phyloP scores from a whole-genome alignment of 768 basidiomycete species.

The Suillus variegatus region DNA sequence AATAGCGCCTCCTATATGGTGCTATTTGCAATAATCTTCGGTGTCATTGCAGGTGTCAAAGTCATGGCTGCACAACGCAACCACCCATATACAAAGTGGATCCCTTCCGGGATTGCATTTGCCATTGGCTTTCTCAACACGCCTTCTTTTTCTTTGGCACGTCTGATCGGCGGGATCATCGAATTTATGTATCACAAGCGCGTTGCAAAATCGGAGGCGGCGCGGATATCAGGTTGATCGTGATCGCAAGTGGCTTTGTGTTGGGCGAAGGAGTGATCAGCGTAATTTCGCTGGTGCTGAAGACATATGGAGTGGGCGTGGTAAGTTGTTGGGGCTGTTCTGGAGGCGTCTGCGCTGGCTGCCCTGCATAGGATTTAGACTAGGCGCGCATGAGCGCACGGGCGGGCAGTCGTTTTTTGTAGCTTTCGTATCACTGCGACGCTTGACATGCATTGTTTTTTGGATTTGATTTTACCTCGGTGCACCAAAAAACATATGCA shows the following conservation, averaged over 20 bases:
- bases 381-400: too few species aligned
- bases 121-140: slow-evolving; percentile 96
- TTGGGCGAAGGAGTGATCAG: slow-evolving; percentile 93
- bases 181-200: slow-evolving; percentile 69
- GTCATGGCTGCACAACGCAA: slow-evolving; percentile 52
- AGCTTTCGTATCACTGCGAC: neutral
- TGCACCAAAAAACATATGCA: neutral
- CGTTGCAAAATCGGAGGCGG: slow-evolving; percentile 46
- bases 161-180: slow-evolving; percentile 83
- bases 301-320: slow-evolving; percentile 72
- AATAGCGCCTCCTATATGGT: slow-evolving; percentile 80
- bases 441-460: neutral
- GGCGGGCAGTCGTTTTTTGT: neutral
- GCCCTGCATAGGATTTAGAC: slow-evolving; percentile 40
- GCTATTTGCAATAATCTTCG: slow-evolving; percentile 72
- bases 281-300: slow-evolving; percentile 72
- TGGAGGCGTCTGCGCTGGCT: slow-evolving; percentile 72
- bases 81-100: slow-evolving; percentile 66
- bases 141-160: slow-evolving; percentile 90
- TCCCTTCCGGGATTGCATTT: slow-evolving; percentile 93
- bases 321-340: slow-evolving; percentile 88
- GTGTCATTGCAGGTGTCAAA: slow-evolving; percentile 65
- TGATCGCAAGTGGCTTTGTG: slow-evolving; percentile 94
- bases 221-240: slow-evolving; percentile 73
- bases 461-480: neutral